phyloP scores from a whole-genome alignment of 2,329 filamentous ascomycete species.

The Trichocomaceae sp. region DNA sequence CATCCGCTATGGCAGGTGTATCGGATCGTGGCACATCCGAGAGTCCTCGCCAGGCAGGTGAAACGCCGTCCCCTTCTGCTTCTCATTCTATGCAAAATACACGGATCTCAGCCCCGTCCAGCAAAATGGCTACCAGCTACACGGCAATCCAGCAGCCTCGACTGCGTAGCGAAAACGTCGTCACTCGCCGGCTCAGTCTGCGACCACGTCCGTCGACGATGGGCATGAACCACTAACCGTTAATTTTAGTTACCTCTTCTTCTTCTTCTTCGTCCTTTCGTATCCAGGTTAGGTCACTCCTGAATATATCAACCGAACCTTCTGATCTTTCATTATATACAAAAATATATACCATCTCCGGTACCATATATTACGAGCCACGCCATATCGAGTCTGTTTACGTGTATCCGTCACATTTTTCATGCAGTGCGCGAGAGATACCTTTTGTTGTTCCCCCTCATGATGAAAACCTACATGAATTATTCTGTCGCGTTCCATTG shows the following conservation, averaged over 20 bases:
- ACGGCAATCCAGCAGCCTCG: conserved; percentile 34
- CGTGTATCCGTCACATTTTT: neutral
- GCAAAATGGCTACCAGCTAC: conserved; percentile 31
- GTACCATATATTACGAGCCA: neutral
- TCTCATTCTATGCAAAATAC: conserved; percentile 24
- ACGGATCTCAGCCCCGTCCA: conserved; percentile 29
- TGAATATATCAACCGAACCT: neutral
- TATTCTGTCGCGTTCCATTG: neutral
- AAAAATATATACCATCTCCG: neutral
- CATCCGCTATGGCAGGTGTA: conserved; percentile 19
- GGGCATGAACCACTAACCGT: conserved; percentile 7
- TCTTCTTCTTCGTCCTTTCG: neutral
- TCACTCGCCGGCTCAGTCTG: conserved; percentile 29
- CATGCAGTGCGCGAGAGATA: neutral
- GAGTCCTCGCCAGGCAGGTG: conserved; percentile 14
- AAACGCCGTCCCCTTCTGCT: conserved; percentile 13
- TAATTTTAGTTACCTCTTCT: neutral
- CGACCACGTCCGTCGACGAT: conserved; percentile 21
- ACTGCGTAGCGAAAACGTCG: conserved; percentile 26
- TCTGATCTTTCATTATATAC: neutral
- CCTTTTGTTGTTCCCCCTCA: neutral
- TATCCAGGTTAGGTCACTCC: neutral
- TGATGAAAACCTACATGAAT: neutral
- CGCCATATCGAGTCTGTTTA: neutral
- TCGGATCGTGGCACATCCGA: conserved; percentile 19